Conservation (phyloP, 2,329 filamentous ascomycete species). For the Colletotrichum phormii region DNA sequence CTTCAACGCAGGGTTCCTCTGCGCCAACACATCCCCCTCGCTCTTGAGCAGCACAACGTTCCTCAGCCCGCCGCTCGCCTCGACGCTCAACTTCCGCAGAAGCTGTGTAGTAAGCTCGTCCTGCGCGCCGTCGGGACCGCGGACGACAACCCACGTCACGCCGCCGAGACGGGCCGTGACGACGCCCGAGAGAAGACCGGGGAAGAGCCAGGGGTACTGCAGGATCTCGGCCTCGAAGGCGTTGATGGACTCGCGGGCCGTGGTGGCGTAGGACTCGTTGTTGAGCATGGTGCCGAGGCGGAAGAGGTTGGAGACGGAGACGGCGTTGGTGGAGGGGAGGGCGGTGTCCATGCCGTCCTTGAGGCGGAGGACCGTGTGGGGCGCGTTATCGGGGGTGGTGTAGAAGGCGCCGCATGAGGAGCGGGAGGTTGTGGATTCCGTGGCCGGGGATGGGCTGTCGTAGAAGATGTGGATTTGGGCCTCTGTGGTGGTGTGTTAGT, state of each 20-base stretch:
- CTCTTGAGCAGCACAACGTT: constrained; percentile 40
- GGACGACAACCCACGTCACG: constrained; percentile 49
- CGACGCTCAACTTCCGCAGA: constrained; percentile 38
- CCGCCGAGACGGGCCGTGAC: constrained; percentile 80
- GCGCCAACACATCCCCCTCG: constrained; percentile 38
- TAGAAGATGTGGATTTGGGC: constrained; percentile 83
- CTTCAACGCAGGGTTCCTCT: constrained; percentile 40
- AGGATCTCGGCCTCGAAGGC: constrained; percentile 93
- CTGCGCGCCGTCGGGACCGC: constrained; percentile 17
- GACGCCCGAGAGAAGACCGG: constrained; percentile 80
- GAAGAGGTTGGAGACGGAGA: constrained; percentile 89
- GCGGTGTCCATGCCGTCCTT: constrained; percentile 97
- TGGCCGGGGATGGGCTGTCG: constrained; percentile 61
- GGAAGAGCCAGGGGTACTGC: constrained; percentile 93
- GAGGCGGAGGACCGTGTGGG: constrained; percentile 83
- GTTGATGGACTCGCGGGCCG: constrained; percentile 79
- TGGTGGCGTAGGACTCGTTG: constrained; percentile 70
- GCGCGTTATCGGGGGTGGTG: constrained; percentile 71
- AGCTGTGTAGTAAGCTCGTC: constrained; percentile 30
- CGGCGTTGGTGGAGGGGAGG: constrained; percentile 89
- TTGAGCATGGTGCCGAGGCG: constrained; percentile 78
- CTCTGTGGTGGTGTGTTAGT: constrained; percentile 55
- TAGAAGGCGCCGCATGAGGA: constrained; percentile 75
- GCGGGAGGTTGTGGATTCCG: constrained; percentile 51
- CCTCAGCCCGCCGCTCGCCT: constrained; percentile 44